phyloP scores from a whole-genome alignment of 257 asterid species.

The Osmanthus fragrans region DNA sequence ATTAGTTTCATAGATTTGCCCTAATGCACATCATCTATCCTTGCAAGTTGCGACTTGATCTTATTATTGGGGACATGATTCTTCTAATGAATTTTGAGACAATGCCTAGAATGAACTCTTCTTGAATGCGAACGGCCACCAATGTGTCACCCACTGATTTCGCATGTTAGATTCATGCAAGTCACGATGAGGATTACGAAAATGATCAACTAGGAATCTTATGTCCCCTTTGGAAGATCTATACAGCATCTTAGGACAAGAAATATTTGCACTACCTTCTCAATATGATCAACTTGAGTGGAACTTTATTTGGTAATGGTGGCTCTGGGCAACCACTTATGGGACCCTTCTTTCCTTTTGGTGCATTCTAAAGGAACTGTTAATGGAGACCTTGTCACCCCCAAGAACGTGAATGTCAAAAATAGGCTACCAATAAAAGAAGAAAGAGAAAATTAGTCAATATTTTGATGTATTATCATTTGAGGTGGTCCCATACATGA shows the following conservation, averaged over 20 bases:
- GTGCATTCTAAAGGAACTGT: slow-evolving; percentile 39
- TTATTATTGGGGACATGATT: background rate
- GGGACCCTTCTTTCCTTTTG: slow-evolving; percentile 46
- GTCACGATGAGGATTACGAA: slow-evolving; percentile 35
- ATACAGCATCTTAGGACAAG: slow-evolving; percentile 37
- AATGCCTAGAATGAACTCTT: slow-evolving; percentile 25
- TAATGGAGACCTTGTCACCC: slow-evolving; percentile 65
- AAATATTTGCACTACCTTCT: slow-evolving; percentile 40
- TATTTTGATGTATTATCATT: slow-evolving; percentile 27
- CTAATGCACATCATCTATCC: background rate
- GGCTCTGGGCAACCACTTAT: slow-evolving; percentile 32
- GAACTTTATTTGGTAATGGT: slow-evolving; percentile 43
- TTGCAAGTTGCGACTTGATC: slow-evolving; percentile 9
- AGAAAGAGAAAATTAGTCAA: slow-evolving; percentile 36
- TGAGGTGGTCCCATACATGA: slow-evolving; percentile 40
- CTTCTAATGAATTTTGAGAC: slow-evolving; percentile 4
- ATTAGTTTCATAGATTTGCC: slow-evolving; percentile 18
- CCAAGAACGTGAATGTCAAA: slow-evolving; percentile 56
- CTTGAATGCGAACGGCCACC: slow-evolving; percentile 30
- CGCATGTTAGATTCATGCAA: slow-evolving; percentile 27
- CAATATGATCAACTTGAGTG: slow-evolving; percentile 37
- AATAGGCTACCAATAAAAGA: slow-evolving; percentile 45
- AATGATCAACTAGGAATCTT: slow-evolving; percentile 58
- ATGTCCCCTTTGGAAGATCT: slow-evolving; percentile 41
- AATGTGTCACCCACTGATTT: slow-evolving; percentile 34